phyloP scores from a whole-genome alignment of 805 yeast species.

The Candida hispaniensis region DNA sequence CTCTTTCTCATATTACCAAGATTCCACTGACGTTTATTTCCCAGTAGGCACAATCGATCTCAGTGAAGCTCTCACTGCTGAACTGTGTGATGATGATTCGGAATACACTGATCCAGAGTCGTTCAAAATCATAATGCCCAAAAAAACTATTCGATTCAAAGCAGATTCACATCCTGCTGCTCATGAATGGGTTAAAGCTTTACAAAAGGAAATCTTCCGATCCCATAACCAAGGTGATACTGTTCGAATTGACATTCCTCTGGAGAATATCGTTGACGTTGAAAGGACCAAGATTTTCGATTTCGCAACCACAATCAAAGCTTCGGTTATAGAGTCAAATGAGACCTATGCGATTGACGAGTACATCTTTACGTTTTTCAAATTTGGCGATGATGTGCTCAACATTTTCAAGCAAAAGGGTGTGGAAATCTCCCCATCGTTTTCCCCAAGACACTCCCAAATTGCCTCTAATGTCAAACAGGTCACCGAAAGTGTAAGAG shows the following conservation, averaged over 20 bases:
- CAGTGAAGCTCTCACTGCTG: conserved; percentile 50
- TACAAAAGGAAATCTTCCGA: conserved; percentile 70
- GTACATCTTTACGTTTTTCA: conserved; percentile 56
- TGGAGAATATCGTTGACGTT: conserved; percentile 52
- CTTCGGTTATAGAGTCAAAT: conserved; percentile 50
- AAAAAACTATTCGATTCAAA: conserved; percentile 49
- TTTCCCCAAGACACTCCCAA: conserved; percentile 9
- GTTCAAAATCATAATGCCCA: conserved; percentile 50
- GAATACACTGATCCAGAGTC: conserved; percentile 31
- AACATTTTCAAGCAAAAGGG: conserved; percentile 5
- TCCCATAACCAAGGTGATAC: conserved; percentile 58
- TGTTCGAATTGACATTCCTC: conserved; percentile 68
- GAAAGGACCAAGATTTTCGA: conserved; percentile 49
- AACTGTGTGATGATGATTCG: conserved; percentile 29
- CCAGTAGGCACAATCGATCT: conserved; percentile 70
- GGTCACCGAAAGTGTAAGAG: conserved; percentile 11
- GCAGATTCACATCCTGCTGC: conserved; percentile 70
- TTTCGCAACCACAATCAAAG: conserved; percentile 42
- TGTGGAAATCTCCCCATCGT: conserved; percentile 5
- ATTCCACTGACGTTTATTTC: conserved; percentile 73
- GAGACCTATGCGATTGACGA: conserved; percentile 53
- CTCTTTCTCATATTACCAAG: conserved; percentile 55
- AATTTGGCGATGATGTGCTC: conserved; percentile 28
- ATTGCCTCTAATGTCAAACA: conserved; percentile 5
- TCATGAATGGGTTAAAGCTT: conserved; percentile 62